Percentiles rank a stretch among this genome's conserved stretches.
Conservation (phyloP, 169 alveolate genomes). For the Toxoplasma gondii region DNA sequence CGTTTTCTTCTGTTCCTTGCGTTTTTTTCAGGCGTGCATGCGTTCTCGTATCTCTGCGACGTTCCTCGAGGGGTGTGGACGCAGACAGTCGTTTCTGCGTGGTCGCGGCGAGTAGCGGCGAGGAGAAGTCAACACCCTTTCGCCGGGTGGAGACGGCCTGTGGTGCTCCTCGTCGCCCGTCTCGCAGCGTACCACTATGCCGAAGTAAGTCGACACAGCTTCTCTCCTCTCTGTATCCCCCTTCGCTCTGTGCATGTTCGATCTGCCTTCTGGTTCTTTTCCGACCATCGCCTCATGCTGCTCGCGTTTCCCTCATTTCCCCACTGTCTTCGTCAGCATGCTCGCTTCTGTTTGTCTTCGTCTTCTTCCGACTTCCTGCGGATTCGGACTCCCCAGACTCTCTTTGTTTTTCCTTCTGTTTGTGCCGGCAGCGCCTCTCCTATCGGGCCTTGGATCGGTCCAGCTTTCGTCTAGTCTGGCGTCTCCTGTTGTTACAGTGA, state of each 20-base stretch:
- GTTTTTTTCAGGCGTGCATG: conserved; percentile 20
- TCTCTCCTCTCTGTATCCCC: neutral
- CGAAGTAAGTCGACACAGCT: neutral
- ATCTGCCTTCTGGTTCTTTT: neutral
- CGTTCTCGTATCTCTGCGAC: conserved; percentile 19
- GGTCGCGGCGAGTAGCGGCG: conserved; percentile 23
- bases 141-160: neutral
- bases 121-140: neutral
- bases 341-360: too few species aligned
- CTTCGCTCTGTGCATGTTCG: neutral
- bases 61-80: conserved; percentile 42
- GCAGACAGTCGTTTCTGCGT: conserved; percentile 10
- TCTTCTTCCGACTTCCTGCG: too few species aligned
- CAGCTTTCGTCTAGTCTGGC: too few species aligned
- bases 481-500: too few species aligned
- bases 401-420: too few species aligned
- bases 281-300: too few species aligned
- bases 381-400: too few species aligned
- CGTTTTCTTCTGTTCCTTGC: too few species aligned
- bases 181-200: conserved; percentile 45
- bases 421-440: too few species aligned
- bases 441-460: too few species aligned
- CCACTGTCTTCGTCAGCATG: too few species aligned
- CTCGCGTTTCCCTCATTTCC: too few species aligned
- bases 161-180: neutral